Base-by-base conservation (phyloP, 495 filamentous ascomycete genomes). In the Glonium stellatum region DNA sequence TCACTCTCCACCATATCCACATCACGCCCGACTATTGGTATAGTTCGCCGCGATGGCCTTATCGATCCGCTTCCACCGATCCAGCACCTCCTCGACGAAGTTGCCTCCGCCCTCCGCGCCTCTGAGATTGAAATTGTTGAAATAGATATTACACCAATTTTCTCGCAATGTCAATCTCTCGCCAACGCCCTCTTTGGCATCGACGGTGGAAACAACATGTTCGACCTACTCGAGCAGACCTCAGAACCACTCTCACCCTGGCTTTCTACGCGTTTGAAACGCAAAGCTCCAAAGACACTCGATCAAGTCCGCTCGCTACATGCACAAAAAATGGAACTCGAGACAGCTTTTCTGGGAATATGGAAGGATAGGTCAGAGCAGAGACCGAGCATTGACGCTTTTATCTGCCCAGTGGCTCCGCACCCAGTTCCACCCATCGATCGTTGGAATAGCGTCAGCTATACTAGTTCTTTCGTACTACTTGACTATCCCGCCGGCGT, bases 401-500 rank as follows among this genome's bases (percentile, higher is more conserved):
- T 76, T 53, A 67, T 76, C 39, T 72, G 67, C 47, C 73, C 74
- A 6, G 69, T 70, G 0, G 74, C 73, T 5, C 73, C 74, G 19
- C 81, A 71, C 71, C 82, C 62, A 31, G 76, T 85, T 0, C 83
- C 84, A 0, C 72, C 77, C n/a, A 73, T 84, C 49, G 85, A 88
- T 69, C 67, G 77, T 3, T 88, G 82, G 72, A 84, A 84, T 71
- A 78, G 75, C 0, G 77, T 82, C 0, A 79, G 81, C 25, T 87
- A 87, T 64, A 86, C 84, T 0, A 79, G 75, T 15, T 76, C 72
- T 10, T 86, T 82, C 55, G 82, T 84, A 6, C 61, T 86, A 56
- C 65, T 88, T 13, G 84, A 88, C 64, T 84, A 78, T 55, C 79
- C 83, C 0, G 79, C 84, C n/a, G 85, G 79, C 0, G 69, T 73